These are phyloP conservation scores for Yarrowia sp. DNA, from an alignment of 805 yeast species.

Conservation along the genomic window DNA sequence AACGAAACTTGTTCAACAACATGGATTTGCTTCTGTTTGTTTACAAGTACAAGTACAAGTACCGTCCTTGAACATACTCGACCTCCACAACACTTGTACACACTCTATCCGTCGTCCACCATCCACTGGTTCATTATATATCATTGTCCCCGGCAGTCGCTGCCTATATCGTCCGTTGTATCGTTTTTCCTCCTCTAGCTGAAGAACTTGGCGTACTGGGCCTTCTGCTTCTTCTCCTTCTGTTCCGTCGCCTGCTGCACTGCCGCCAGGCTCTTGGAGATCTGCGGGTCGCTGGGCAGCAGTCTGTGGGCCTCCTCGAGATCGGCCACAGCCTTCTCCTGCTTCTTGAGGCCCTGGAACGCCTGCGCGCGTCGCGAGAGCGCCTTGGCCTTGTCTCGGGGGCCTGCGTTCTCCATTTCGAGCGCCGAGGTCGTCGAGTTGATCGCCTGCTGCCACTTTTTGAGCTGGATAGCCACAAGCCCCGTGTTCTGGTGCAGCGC, in stretches of 20 bases:
- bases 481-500: conserved; percentile 72
- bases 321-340: conserved; percentile 65
- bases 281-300: conserved; percentile 71
- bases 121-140: no score
- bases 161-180: no score
- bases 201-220: conserved; percentile 45
- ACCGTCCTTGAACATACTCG: no score
- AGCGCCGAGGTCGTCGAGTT: conserved; percentile 65
- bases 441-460: conserved; percentile 53
- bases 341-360: conserved; percentile 58
- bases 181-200: conserved; percentile 23
- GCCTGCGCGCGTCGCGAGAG: conserved; percentile 83
- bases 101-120: no score
- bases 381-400: conserved; percentile 77
- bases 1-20: no score
- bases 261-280: conserved; percentile 60
- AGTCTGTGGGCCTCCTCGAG: conserved; percentile 62
- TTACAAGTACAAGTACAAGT: no score
- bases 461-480: conserved; percentile 65
- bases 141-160: no score
- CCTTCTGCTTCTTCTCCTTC: conserved; percentile 49
- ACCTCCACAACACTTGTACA: no score
- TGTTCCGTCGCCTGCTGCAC: conserved; percentile 52
- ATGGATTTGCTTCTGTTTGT: no score
- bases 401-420: conserved; percentile 56